A percentile compares a stretch with the other conserved stretches of the same genome.
phyloP scores from a whole-genome alignment of 2,329 filamentous ascomycete species.

The Fusarium caatingaense region DNA sequence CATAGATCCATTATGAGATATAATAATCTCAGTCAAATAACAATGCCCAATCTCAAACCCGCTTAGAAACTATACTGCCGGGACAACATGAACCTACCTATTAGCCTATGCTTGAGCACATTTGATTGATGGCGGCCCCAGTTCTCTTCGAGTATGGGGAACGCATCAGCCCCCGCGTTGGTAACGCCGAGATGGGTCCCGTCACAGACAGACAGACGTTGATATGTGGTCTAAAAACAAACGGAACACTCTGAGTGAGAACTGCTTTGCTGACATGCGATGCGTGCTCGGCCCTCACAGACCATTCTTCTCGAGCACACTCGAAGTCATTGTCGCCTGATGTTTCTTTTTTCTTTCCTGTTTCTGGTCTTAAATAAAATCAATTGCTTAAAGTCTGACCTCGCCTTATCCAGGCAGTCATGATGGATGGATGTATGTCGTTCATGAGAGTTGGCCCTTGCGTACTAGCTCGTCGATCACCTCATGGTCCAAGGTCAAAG shows the following conservation, averaged over 20 bases:
- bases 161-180: background rate
- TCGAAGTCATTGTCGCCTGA: too few species aligned
- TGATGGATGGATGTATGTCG: slow-evolving; percentile 14
- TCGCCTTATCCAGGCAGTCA: slow-evolving; percentile 6
- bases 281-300: background rate
- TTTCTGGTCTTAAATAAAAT: background rate
- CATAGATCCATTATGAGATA: background rate
- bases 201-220: slow-evolving; percentile 9
- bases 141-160: background rate
- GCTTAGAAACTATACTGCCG: background rate
- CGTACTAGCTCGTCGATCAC: slow-evolving; percentile 21
- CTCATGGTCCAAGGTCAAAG: slow-evolving; percentile 29
- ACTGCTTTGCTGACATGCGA: slow-evolving; percentile 2
- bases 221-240: slow-evolving; percentile 10
- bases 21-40: background rate
- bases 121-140: background rate
- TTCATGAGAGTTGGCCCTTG: slow-evolving; percentile 17
- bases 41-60: background rate
- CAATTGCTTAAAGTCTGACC: background rate
- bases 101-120: background rate
- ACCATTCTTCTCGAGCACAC: background rate
- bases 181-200: slow-evolving; percentile 16
- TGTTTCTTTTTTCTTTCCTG: background rate
- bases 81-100: background rate
- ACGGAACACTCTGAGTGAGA: slow-evolving; percentile 5